These are phyloP conservation scores for Xanthoparmelia taractica DNA, from an alignment of 495 filamentous ascomycete species.

Conservation along the genomic window DNA sequence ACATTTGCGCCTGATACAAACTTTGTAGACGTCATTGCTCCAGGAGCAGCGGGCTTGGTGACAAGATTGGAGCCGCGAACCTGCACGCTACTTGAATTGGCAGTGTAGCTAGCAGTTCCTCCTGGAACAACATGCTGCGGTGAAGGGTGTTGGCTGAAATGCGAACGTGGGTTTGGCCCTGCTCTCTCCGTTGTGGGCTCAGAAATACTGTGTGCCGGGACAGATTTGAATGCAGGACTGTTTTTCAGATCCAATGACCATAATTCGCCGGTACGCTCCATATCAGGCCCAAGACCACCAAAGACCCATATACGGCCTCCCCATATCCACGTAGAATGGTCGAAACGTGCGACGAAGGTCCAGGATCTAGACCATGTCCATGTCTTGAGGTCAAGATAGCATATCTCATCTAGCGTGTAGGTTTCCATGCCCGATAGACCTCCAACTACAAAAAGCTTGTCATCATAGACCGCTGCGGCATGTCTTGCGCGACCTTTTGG, in stretches of 20 bases:
- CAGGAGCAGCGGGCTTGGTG: slow-evolving; percentile 67
- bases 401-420: slow-evolving; percentile 86
- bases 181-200: slow-evolving; percentile 35
- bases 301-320: slow-evolving; percentile 93
- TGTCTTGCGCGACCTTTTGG: slow-evolving; percentile 87
- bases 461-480: slow-evolving; percentile 88
- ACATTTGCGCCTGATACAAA: slow-evolving; percentile 85
- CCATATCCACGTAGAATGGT: slow-evolving; percentile 90
- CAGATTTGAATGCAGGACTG: slow-evolving; percentile 72
- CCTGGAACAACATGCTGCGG: slow-evolving; percentile 17
- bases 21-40: slow-evolving; percentile 78
- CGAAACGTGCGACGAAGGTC: slow-evolving; percentile 88
- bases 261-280: slow-evolving; percentile 90
- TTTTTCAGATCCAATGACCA: slow-evolving; percentile 95
- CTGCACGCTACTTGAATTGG: slow-evolving; percentile 83
- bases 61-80: slow-evolving; percentile 63
- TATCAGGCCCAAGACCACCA: slow-evolving; percentile 84
- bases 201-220: slow-evolving; percentile 57
- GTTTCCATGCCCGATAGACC: slow-evolving; percentile 83
- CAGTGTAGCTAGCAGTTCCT: slow-evolving; percentile 66
- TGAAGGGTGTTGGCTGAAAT: slow-evolving; percentile 20
- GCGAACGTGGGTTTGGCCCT: slow-evolving; percentile 19
- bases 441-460: slow-evolving; percentile 90
- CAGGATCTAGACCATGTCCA: slow-evolving; percentile 96
- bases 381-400: slow-evolving; percentile 92